phyloP scores from a whole-genome alignment of 2,329 filamentous ascomycete genomes.

The Stenocarpella maydis region DNA sequence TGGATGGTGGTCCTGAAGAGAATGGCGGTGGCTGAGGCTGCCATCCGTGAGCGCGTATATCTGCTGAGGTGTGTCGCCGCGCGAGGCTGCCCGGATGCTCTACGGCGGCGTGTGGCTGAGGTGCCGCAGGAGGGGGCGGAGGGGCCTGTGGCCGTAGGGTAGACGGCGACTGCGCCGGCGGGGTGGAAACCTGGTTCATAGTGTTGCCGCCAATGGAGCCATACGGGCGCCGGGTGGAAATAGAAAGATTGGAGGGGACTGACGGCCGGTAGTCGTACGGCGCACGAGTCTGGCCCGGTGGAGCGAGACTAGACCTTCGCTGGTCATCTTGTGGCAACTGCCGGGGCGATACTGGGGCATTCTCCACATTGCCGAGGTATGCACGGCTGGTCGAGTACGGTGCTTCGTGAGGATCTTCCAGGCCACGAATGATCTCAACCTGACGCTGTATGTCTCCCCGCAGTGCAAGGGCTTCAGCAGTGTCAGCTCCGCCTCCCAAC shows the following conservation, averaged over 20 bases:
- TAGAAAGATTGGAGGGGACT: constrained; percentile 82
- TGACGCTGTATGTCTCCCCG: constrained; percentile 70
- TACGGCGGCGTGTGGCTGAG: constrained; percentile 67
- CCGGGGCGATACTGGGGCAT: constrained; percentile 84
- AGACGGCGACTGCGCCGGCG: constrained; percentile 71
- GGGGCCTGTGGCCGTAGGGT: constrained; percentile 74
- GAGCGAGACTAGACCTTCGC: constrained; percentile 73
- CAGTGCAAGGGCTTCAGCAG: constrained; percentile 58
- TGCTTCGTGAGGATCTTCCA: constrained; percentile 74
- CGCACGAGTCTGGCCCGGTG: constrained; percentile 61
- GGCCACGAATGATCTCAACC: constrained; percentile 61
- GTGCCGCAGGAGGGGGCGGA: constrained; percentile 59
- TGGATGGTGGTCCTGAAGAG: constrained; percentile 63
- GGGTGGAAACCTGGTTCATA: constrained; percentile 18
- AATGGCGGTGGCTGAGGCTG: constrained; percentile 70
- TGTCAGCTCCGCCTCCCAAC: constrained; percentile 41
- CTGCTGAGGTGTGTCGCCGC: constrained; percentile 91
- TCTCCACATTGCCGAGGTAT: constrained; percentile 74
- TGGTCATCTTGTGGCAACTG: constrained; percentile 87
- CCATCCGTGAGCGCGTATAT: constrained; percentile 90
- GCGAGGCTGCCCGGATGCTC: constrained; percentile 75
- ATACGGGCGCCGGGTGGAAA: constrained; percentile 79
- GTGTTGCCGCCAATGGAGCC: constrained; percentile 79
- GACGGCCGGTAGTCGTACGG: constrained; percentile 76
- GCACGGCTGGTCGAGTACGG: constrained; percentile 70